Evolutionary conservation across 2,329 filamentous ascomycete genomes (phyloP), one percentile per base, ranked within the genome.

Genomic region (Beauveria brongniartii): DNA sequence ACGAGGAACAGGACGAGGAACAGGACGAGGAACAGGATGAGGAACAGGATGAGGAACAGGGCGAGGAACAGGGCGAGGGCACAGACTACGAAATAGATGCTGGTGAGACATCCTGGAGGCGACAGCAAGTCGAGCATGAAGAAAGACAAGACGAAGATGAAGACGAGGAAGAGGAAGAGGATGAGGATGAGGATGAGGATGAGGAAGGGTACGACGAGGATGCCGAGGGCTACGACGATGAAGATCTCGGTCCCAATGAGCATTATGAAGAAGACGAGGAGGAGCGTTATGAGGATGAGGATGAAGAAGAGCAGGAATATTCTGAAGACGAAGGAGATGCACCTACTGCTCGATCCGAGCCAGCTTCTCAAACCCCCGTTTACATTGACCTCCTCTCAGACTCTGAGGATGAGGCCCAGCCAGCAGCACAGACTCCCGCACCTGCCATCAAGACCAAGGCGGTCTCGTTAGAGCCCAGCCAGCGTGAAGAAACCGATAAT

Each of bases 381-480:
- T 68, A 75, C 16, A 77, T 77, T 58, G 71, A 72, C 56, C 62
- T 77, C 10, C 65, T 76, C 5, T 74, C 74, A 1, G 72, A 75
- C 47, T 72, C 70, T 5, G 72, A 63, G 10, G 61, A 53, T 43
- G 61, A 75, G 20, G 70, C 71, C 53, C 68, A 73, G 3, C 55
- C 62, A 16, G 52, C 30, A n/a, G 24, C 50, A 6, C 26, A 34
- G 14, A 9, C 43, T 22, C 40, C 53, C 20, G 24, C 43, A 28
- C 40, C 44, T 44, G 40, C 30, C 22, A 14, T 28, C 20, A 26
- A 30, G 6, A 9, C n/a, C 30, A 50, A 2, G 48, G 46, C 5
- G 1, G 1, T 12, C 14, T 41, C 18, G 5, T 26, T 12, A n/a
- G 24, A 53, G 22, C 3, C 24, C 3, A n/a, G 24, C 24, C 24